phyloP scores from a whole-genome alignment of 2,329 filamentous ascomycete species.

The Apiospora kogelbergensis region DNA sequence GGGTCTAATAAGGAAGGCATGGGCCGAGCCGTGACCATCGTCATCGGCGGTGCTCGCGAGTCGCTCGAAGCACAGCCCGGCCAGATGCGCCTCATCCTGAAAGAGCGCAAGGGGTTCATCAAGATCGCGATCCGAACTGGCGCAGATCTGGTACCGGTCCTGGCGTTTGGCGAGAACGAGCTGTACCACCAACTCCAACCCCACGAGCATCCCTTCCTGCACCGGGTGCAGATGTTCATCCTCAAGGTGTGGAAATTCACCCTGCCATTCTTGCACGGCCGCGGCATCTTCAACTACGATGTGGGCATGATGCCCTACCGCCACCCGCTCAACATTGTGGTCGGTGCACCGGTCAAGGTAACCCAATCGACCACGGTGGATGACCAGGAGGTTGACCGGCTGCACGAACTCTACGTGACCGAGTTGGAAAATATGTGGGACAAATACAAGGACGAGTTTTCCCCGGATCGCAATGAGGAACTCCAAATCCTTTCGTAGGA shows the following conservation, averaged over 20 bases:
- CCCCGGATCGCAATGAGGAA: constrained; percentile 61
- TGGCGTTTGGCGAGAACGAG: constrained; percentile 94
- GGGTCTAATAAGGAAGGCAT: constrained; percentile 78
- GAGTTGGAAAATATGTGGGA: constrained; percentile 76
- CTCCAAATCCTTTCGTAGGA: constrained; percentile 56
- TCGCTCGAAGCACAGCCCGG: constrained; percentile 85
- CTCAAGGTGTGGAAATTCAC: constrained; percentile 92
- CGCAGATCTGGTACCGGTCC: constrained; percentile 89
- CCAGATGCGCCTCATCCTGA: constrained; percentile 74
- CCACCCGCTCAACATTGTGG: constrained; percentile 82
- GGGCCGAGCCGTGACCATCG: constrained; percentile 95
- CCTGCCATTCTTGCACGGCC: constrained; percentile 82
- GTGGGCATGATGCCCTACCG: constrained; percentile 95
- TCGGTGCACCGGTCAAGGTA: constrained; percentile 78
- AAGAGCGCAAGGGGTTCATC: constrained; percentile 85
- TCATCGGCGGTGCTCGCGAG: constrained; percentile 89
- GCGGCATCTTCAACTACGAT: constrained; percentile 97
- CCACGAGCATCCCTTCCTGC: constrained; percentile 73
- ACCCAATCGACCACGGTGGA: constrained; percentile 62
- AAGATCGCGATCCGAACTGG: constrained; percentile 89
- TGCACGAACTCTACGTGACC: constrained; percentile 76
- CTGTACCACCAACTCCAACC: constrained; percentile 88
- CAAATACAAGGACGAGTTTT: constrained; percentile 75
- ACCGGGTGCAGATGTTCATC: constrained; percentile 77
- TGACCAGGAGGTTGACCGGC: constrained; percentile 72